Conservation (phyloP, 805 yeast genomes). For the Candida khao-thaluensis region DNA sequence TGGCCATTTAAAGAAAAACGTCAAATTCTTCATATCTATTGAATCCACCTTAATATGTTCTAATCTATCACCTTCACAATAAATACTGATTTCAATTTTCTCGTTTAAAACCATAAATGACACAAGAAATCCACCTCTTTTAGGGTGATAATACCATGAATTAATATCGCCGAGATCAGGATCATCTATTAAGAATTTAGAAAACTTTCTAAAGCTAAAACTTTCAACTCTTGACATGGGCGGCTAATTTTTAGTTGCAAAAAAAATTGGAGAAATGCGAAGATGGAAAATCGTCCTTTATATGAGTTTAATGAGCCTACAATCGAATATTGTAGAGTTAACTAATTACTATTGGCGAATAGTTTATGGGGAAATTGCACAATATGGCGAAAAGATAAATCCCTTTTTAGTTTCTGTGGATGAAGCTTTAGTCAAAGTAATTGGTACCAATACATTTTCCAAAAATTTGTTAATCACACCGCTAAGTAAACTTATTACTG, state of each 20-base stretch:
- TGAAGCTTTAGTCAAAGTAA: conserved; percentile 3
- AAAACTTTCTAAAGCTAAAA: conserved; percentile 11
- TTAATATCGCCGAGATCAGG: conserved; percentile 1
- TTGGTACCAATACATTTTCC: conserved; percentile 16
- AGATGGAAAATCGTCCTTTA: too few relatives aligned
- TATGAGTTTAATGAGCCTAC: too few relatives aligned
- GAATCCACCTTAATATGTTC: conserved; percentile 12
- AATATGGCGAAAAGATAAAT: too few relatives aligned
- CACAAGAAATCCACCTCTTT: conserved; percentile 13
- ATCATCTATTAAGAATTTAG: conserved; percentile 6
- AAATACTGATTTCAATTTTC: conserved; percentile 12
- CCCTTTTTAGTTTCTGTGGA: too few relatives aligned
- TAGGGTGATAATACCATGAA: conserved; percentile 33
- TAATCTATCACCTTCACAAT: conserved; percentile 13
- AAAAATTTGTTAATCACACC: conserved; percentile 24
- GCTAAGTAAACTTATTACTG: conserved; percentile 29
- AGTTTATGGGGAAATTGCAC: too few relatives aligned
- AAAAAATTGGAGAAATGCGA: background rate
- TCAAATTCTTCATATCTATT: conserved; percentile 13
- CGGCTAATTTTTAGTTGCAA: conserved; percentile 5
- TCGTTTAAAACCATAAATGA: conserved; percentile 12
- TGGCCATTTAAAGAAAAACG: conserved; percentile 24
- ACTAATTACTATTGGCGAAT: too few relatives aligned
- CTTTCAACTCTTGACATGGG: conserved; percentile 7
- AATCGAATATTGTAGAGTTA: too few relatives aligned